Conservation (phyloP, 2,329 filamentous ascomycete species). For the Ophiostoma triangulosporum region DNA sequence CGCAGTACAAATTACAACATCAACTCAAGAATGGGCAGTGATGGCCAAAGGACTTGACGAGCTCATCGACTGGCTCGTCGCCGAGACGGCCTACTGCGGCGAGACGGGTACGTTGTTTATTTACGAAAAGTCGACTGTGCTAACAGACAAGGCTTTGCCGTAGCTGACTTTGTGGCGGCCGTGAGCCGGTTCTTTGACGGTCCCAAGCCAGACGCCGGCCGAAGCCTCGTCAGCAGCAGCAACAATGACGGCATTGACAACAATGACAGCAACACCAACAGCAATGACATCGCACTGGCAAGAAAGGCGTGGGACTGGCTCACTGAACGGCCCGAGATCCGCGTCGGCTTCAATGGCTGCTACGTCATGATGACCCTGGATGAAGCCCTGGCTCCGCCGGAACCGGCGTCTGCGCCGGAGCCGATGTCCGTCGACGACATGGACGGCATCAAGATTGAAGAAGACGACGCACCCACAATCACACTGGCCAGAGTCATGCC, state of each 20-base stretch:
- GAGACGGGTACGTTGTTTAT: constrained; percentile 24
- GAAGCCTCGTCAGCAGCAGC: neutral
- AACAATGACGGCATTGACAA: neutral
- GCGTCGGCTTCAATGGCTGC: constrained; percentile 23
- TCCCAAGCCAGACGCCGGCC: neutral
- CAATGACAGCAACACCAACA: neutral
- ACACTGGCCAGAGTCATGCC: neutral
- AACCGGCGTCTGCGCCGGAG: constrained; percentile 22
- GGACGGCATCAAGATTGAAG: neutral
- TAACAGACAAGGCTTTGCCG: constrained; percentile 12
- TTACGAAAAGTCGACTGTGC: neutral
- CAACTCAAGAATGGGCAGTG: neutral
- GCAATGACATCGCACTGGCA: constrained; percentile 17
- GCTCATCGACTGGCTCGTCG: constrained; percentile 30
- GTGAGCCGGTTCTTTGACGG: constrained; percentile 11
- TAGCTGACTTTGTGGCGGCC: constrained; percentile 14
- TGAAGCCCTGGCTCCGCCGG: constrained; percentile 25
- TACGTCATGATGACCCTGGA: constrained; percentile 27
- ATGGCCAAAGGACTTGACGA: constrained; percentile 30
- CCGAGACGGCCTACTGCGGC: constrained; percentile 30
- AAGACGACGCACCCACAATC: neutral
- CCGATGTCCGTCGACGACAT: neutral
- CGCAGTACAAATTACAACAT: too few relatives aligned
- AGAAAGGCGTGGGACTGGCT: constrained; percentile 31
- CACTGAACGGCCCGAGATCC: constrained; percentile 26